These are phyloP conservation scores for Russula emetica DNA, from an alignment of 768 basidiomycete genomes.

Conservation along the genomic window DNA sequence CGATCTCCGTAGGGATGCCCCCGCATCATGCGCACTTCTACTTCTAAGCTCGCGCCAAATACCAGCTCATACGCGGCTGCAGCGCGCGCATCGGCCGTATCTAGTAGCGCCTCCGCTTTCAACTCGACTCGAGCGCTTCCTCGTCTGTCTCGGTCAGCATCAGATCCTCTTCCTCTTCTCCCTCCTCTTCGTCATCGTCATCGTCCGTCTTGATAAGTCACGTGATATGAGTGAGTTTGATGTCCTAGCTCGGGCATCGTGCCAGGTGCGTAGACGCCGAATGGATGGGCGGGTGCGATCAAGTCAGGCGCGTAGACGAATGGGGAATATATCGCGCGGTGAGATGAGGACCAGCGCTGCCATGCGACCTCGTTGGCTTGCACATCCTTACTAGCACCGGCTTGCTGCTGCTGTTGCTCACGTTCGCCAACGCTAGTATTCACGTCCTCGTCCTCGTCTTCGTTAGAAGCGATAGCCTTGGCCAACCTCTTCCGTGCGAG, in stretches of 20 bases:
- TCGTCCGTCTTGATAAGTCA: neutral
- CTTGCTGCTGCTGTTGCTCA: neutral
- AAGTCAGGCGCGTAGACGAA: constrained; percentile 35
- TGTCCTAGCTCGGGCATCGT: neutral
- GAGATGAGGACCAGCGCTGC: constrained; percentile 23
- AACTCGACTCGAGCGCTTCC: constrained; percentile 40
- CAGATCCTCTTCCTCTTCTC: constrained; percentile 19
- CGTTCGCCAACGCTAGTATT: constrained; percentile 23
- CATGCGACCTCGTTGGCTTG: neutral
- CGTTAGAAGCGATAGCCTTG: constrained; percentile 11
- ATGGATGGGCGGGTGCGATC: constrained; percentile 25
- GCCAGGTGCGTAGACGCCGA: constrained; percentile 31
- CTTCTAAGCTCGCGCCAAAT: constrained; percentile 38
- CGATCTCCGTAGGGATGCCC: neutral
- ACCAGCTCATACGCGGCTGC: constrained; percentile 36
- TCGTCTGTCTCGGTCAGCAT: constrained; percentile 38
- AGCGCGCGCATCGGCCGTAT: constrained; percentile 36
- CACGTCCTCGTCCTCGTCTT: constrained; percentile 9
- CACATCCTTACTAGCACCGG: neutral
- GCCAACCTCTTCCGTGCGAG: constrained; percentile 12
- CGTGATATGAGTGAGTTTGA: neutral
- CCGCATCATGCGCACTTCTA: neutral
- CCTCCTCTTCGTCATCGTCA: neutral
- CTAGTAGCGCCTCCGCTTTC: constrained; percentile 41
- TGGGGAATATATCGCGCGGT: constrained; percentile 38